These are phyloP conservation scores for Eutrema heterophyllum DNA, from an alignment of 345 rosid species.

Conservation along the genomic window DNA sequence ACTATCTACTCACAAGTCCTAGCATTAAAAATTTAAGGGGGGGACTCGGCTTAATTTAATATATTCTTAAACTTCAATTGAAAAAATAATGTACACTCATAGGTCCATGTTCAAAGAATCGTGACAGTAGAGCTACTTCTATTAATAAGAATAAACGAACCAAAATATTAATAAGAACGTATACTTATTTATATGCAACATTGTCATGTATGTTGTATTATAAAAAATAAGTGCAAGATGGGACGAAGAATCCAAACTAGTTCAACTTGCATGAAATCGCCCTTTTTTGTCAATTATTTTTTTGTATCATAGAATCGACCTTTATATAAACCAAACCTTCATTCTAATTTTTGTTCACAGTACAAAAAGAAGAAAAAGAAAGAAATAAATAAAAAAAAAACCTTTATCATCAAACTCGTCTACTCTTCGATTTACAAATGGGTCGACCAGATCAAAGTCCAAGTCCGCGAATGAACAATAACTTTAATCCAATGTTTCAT, in stretches of 20 bases:
- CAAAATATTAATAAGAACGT: not conserved
- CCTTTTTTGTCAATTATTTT: too few species aligned
- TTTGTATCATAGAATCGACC: not conserved
- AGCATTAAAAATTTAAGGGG: too few species aligned
- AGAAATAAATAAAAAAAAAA: too few species aligned
- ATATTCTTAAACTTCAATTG: not conserved
- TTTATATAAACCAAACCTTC: constrained; percentile 17
- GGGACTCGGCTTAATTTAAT: too few species aligned
- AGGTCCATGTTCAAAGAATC: not conserved
- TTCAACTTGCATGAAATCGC: not conserved
- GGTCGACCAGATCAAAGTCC: constrained; percentile 22
- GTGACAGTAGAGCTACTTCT: constrained; percentile 3
- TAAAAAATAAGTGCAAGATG: not conserved
- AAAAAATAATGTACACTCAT: not conserved
- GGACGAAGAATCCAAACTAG: constrained; percentile 7
- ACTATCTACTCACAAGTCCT: too few species aligned
- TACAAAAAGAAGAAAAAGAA: not conserved
- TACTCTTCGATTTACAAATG: constrained; percentile 14
- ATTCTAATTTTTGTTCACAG: not conserved
- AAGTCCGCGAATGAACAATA: constrained; percentile 14
- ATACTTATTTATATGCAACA: not conserved
- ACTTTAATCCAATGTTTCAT: constrained; percentile 11
- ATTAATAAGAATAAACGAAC: not conserved
- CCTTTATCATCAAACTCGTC: not conserved
- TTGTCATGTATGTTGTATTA: not conserved